phyloP scores from a whole-genome alignment of 768 basidiomycete species.

The Suillus cothurnatus region DNA sequence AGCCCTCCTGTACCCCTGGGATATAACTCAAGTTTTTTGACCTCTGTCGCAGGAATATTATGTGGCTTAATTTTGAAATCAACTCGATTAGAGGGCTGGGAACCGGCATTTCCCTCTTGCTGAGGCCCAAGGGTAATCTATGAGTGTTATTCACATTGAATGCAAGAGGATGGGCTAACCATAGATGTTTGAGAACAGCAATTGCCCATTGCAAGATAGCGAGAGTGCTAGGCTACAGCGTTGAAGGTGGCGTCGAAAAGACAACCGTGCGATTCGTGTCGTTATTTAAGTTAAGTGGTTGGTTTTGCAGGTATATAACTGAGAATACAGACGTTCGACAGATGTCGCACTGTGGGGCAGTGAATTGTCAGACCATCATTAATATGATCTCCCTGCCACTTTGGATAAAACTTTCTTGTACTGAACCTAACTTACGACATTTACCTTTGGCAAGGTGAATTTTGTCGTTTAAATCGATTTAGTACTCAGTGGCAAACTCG shows the following conservation, averaged over 20 bases:
- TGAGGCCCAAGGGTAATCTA: neutral
- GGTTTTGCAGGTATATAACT: neutral
- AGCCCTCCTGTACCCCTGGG: constrained; percentile 7
- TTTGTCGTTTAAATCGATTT: too few species aligned
- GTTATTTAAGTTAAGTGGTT: neutral
- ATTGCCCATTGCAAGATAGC: neutral
- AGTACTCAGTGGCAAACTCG: neutral
- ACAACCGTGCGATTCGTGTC: neutral
- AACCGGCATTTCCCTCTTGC: neutral
- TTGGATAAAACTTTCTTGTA: neutral
- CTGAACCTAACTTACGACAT: too few species aligned
- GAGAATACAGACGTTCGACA: neutral
- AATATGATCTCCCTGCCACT: neutral
- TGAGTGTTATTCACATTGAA: neutral
- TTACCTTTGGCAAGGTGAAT: too few species aligned
- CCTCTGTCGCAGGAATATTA: neutral
- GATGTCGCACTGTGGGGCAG: neutral
- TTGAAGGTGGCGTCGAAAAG: neutral
- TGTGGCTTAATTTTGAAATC: neutral
- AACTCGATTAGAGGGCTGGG: neutral
- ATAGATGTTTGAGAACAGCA: neutral
- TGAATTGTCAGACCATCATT: neutral
- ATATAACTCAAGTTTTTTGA: neutral
- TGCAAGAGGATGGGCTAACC: neutral
- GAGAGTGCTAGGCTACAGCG: too few species aligned